Evolutionary conservation across 2,329 filamentous ascomycete genomes (phyloP).

Genomic region (Aspergillus tamarii): DNA sequence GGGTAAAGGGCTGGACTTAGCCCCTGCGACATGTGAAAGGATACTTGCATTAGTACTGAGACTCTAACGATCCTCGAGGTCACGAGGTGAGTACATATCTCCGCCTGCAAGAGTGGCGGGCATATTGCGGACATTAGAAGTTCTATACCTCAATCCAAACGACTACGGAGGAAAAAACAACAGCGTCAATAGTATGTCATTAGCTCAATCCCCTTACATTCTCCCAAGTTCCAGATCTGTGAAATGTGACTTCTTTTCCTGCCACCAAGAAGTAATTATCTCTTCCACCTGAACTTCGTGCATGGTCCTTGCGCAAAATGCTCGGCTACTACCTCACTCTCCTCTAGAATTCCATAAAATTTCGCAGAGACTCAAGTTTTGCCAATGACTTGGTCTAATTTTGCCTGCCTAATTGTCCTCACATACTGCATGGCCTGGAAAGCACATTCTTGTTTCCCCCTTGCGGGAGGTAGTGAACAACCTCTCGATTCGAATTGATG

Average conservation of each 20-base stretch:
- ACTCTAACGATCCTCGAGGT: background rate
- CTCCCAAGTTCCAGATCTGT: background rate
- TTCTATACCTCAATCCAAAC: background rate
- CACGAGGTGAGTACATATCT: background rate
- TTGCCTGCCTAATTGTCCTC: background rate
- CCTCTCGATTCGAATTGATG: background rate
- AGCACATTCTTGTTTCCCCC: background rate
- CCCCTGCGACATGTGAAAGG: background rate
- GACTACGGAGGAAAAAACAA: background rate
- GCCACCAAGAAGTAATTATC: background rate
- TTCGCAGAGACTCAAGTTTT: background rate
- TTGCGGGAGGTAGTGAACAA: background rate
- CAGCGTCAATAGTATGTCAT: background rate
- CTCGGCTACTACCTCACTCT: background rate
- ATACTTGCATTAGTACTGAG: background rate
- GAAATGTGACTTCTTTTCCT: background rate
- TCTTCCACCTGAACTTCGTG: background rate
- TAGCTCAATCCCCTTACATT: background rate
- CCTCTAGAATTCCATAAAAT: background rate
- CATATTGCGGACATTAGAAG: background rate
- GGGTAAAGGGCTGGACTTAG: background rate
- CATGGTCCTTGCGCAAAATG: slow-evolving; percentile 2
- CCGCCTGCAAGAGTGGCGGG: background rate
- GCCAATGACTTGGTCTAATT: background rate
- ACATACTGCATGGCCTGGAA: slow-evolving; percentile 4